Evolutionary conservation across 495 filamentous ascomycete species (phyloP), one percentile per base, ranked within the genome.

Genomic region (Penicillium bialowiezense): DNA sequence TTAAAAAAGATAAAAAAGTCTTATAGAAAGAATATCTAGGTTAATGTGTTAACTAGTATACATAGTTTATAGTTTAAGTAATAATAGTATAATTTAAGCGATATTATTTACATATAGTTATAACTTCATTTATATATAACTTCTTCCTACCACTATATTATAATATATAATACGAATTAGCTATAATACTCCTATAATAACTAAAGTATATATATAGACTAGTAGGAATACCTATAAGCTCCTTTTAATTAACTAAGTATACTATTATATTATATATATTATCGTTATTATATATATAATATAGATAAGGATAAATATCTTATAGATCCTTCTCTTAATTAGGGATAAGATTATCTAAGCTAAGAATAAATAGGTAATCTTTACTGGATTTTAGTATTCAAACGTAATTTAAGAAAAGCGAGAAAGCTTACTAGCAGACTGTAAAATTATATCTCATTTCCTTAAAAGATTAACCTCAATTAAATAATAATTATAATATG

Each of bases 41-140:
- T 54, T 69, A 7, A 72, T 38, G 6, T 51, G 57, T 39, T 72
- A 40, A 8, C 69, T 54, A 8, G 63, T 63, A 13, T 39, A 48
- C 12, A 70, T 47, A 6, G 12, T 19, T 67, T 56, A 72, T 9
- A 50, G 62, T 39, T 55, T 47, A 13, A 50, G 63, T 17, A 68
- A 49, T n/a, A 34, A 55, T 14, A 71, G 21, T 7, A 14, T 44
- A 1, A 51, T 51, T 15, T 37, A 46, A 14, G 29, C 41, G 24
- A 56, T 33, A 40, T 59, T 35, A 14, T 48, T 41, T 3, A 17
- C 14, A 35, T 41, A 41, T 1, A 23, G 28, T 26, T 33, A 9
- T n/a, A 59, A 35, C 21, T 2, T 50, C 12, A 55, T 15, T 31
- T 39, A 20, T 5, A 55, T 35, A 10, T 31, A 23, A 13, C 39